Percentiles rank a stretch among this genome's conserved stretches.
These are phyloP conservation scores for Hortiboletus campestris DNA, from an alignment of 768 basidiomycete species.

Conservation along the genomic window DNA sequence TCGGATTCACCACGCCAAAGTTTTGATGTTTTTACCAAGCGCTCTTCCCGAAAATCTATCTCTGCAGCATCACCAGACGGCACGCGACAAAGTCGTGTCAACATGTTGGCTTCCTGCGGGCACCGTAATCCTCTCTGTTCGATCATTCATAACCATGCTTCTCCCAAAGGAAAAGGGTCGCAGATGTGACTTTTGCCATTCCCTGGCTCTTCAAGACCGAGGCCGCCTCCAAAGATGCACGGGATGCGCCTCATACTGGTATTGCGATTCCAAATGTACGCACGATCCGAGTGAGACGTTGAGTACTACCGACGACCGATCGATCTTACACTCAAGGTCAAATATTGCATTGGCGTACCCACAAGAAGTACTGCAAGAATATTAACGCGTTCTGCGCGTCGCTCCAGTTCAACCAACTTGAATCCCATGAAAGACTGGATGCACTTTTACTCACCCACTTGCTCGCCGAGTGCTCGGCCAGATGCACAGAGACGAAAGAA, in stretches of 20 bases:
- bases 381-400: conserved; percentile 49
- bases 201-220: conserved; percentile 25
- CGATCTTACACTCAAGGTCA: conserved; percentile 51
- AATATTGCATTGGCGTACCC: conserved; percentile 60
- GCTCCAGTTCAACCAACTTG: conserved; percentile 45
- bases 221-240: conserved; percentile 53
- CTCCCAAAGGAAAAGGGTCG: conserved; percentile 56
- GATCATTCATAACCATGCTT: conserved; percentile 47
- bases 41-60: conserved; percentile 13
- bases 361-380: conserved; percentile 66
- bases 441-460: conserved; percentile 64
- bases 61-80: conserved; percentile 44
- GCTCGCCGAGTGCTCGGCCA: conserved; percentile 38
- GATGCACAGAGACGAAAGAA: conserved; percentile 1
- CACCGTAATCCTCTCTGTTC: conserved; percentile 44
- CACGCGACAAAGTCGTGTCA: conserved; percentile 53
- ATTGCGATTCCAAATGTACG: conserved; percentile 67
- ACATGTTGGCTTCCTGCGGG: conserved; percentile 41
- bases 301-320: conserved; percentile 7
- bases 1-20: not conserved
- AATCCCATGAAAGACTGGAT: conserved; percentile 55
- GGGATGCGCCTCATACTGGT: conserved; percentile 70
- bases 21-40: conserved; percentile 6
- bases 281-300: conserved; percentile 7
- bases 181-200: conserved; percentile 68